These are phyloP conservation scores for Teunomyces tritomae DNA, from an alignment of 805 yeast species.

Conservation along the genomic window DNA sequence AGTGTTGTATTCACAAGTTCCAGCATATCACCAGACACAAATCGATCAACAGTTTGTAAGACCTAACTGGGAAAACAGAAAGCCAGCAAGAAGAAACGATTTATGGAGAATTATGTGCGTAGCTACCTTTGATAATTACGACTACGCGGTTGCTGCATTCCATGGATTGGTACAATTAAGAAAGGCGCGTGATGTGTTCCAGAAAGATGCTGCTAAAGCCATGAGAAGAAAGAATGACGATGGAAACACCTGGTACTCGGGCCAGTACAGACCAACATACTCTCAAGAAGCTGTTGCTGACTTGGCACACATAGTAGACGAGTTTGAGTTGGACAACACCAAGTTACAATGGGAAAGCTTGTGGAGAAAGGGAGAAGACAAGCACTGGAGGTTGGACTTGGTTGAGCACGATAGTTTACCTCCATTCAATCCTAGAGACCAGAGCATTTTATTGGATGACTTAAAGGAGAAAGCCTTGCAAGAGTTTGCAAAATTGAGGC, in stretches of 20 bases:
- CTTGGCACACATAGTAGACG: constrained; percentile 65
- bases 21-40: constrained; percentile 57
- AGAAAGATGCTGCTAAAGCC: constrained; percentile 56
- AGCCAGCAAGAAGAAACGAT: constrained; percentile 78
- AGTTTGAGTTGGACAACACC: constrained; percentile 47
- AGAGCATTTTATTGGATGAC: constrained; percentile 62
- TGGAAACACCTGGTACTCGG: constrained; percentile 83
- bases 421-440: constrained; percentile 61
- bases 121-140: constrained; percentile 60
- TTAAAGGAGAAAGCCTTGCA: constrained; percentile 42
- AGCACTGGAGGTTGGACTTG: constrained; percentile 62
- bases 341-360: constrained; percentile 77
- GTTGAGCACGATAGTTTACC: constrained; percentile 63
- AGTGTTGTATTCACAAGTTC: constrained; percentile 83
- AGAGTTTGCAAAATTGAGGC: constrained; percentile 29
- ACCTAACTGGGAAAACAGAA: constrained; percentile 88
- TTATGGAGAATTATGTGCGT: constrained; percentile 91
- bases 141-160: constrained; percentile 68
- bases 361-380: constrained; percentile 83
- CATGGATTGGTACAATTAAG: constrained; percentile 73
- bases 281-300: constrained; percentile 92
- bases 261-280: constrained; percentile 86
- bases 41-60: constrained; percentile 69
- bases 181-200: constrained; percentile 64
- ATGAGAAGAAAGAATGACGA: constrained; percentile 71